Conservation (phyloP, 2,329 filamentous ascomycete genomes). For the Exutisphaerella laricina region DNA sequence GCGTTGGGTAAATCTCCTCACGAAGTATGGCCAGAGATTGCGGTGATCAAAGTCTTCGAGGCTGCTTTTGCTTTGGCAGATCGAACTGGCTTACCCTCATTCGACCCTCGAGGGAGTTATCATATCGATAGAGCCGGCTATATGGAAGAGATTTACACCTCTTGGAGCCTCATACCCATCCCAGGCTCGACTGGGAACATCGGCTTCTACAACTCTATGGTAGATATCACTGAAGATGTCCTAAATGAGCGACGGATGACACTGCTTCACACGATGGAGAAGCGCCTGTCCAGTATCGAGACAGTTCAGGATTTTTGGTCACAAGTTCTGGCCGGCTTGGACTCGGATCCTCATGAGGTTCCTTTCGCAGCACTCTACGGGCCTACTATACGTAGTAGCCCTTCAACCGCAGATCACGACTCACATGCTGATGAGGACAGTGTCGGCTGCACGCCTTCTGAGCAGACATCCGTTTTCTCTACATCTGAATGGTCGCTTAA, state of each 20-base stretch:
- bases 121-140: constrained; percentile 14
- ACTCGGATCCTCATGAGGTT: constrained; percentile 15
- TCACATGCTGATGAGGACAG: background rate
- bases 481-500: constrained; percentile 8
- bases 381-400: background rate
- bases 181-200: constrained; percentile 6
- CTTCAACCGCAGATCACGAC: background rate
- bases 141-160: constrained; percentile 15
- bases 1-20: constrained; percentile 16
- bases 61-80: constrained; percentile 12
- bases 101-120: constrained; percentile 7
- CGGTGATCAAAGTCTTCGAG: constrained; percentile 1
- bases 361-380: constrained; percentile 20
- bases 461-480: constrained; percentile 5
- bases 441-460: constrained; percentile 5
- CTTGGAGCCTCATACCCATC: constrained; percentile 16
- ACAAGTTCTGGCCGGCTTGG: constrained; percentile 11
- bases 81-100: constrained; percentile 13
- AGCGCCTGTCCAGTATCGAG: constrained; percentile 11
- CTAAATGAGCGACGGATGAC: constrained; percentile 18
- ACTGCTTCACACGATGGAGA: constrained; percentile 14
- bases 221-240: constrained; percentile 18
- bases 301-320: constrained; percentile 17
- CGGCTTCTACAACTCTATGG: constrained; percentile 15
- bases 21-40: constrained; percentile 14